Base-by-base conservation (phyloP, 805 yeast species). In the Yarrowia keelungensis region DNA sequence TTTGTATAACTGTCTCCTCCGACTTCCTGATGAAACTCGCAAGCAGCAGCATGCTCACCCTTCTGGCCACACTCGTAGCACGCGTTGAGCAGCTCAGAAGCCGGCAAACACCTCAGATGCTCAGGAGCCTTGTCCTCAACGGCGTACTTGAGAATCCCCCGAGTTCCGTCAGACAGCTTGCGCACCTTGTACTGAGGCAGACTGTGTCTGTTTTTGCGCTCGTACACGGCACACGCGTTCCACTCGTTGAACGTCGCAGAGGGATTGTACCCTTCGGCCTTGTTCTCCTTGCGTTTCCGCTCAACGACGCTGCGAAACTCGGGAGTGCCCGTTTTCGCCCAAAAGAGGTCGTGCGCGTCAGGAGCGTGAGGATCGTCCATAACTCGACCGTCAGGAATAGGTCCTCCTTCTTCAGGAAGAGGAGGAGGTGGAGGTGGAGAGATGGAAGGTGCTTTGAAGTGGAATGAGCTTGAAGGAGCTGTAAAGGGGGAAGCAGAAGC, bases 121-220 rank as follows among this genome's bases (percentile, higher is more conserved):
- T 47, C 51, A 1, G 51, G 51, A 5, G 36, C 51, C 16, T 26
- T 47, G 11, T 14, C 8, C 16, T 14, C 51, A 10, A 47, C 51
- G 11, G 51, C 51, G 36, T 47, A 26, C 51, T 47, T 47, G 36
- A 47, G 36, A 47, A 47, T 26, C 9, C 51, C 51, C 3, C 51
- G 51, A 5, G 36, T 22, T 4, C 51, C 51, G 16, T 47, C 51
- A 10, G 35, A 35, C 36, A 47, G 51, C 36, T 47, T 47, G 36
- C 51, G 51, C 36, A 47, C 51, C 51, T 47, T 47, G 51, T 47
- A 47, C 36, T 26, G 51, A 9, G 51, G 51, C n/a, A 47, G 26
- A 14, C 36, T 7, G 16, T 47, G 36, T 11, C 22, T 47, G 51
- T 47, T 47, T 7, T 26, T 26, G 35, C 51, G 51, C 51, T 47